phyloP scores from a whole-genome alignment of 441 rosid genomes.

The Arabidopsis lyrata region DNA sequence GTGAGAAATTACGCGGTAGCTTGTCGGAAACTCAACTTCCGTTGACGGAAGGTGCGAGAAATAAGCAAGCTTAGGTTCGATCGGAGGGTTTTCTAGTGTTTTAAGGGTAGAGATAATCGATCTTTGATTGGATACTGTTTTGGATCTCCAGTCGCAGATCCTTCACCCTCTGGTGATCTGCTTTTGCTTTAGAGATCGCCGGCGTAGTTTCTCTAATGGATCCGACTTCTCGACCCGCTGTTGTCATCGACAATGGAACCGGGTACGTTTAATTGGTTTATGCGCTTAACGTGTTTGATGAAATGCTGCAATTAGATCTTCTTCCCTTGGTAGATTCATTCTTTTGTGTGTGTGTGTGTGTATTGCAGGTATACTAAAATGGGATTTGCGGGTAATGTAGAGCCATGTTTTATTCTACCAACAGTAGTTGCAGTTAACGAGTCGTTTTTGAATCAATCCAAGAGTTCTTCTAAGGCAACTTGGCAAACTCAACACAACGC shows the following conservation, averaged over 20 bases:
- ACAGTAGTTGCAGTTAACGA: slow-evolving; percentile 95
- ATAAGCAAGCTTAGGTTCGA: slow-evolving; percentile 34
- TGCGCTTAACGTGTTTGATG: slow-evolving; percentile 48
- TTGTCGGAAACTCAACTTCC: slow-evolving; percentile 32
- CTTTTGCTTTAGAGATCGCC: slow-evolving; percentile 15
- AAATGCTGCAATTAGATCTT: slow-evolving; percentile 41
- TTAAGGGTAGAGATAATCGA: slow-evolving; percentile 33
- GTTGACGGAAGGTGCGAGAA: slow-evolving; percentile 18
- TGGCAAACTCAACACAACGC: slow-evolving; percentile 90
- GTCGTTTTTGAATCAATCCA: slow-evolving; percentile 81
- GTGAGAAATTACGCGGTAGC: slow-evolving; percentile 18
- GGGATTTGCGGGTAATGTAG: slow-evolving; percentile 99
- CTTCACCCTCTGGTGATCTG: slow-evolving; percentile 25
- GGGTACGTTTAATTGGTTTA: slow-evolving; percentile 57
- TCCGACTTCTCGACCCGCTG: slow-evolving; percentile 91
- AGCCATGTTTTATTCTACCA: slow-evolving; percentile 94
- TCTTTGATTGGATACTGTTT: slow-evolving; percentile 40
- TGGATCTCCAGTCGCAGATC: slow-evolving; percentile 66
- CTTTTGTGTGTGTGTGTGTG: background rate
- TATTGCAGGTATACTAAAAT: slow-evolving; percentile 83
- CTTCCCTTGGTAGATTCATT: slow-evolving; percentile 3
- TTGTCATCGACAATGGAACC: slow-evolving; percentile 96
- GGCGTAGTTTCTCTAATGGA: slow-evolving; percentile 60
- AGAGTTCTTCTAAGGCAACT: slow-evolving; percentile 74
- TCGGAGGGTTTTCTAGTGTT: slow-evolving; percentile 2